Conservation (phyloP, 345 rosid species). For the Syzygium grande region DNA sequence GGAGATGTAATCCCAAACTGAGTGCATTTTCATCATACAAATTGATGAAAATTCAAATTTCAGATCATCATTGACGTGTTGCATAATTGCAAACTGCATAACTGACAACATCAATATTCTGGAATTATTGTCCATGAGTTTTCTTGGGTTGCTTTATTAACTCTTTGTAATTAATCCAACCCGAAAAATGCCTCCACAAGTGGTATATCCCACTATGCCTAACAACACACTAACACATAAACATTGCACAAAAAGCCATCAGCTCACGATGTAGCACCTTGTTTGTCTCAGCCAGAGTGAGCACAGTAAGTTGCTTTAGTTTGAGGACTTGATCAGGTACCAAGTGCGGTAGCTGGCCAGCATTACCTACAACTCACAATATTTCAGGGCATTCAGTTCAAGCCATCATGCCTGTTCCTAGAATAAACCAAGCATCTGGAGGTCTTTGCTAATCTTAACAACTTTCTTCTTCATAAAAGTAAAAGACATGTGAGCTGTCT, state of each 20-base stretch:
- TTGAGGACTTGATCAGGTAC: slow-evolving; percentile 77
- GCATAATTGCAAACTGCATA: background rate
- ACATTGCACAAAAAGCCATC: background rate
- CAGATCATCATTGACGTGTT: background rate
- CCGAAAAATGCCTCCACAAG: background rate
- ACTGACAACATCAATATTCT: background rate
- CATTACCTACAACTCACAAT: slow-evolving; percentile 39
- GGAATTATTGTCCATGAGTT: background rate
- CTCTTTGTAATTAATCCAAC: background rate
- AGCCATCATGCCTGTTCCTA: background rate
- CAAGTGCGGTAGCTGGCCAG: slow-evolving; percentile 46
- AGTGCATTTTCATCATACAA: background rate
- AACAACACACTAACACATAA: background rate
- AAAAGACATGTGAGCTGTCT: background rate
- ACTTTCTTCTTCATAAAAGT: background rate
- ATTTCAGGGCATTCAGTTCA: slow-evolving; percentile 1
- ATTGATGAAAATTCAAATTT: background rate
- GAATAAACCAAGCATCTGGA: background rate
- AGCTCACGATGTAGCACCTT: slow-evolving; percentile 37
- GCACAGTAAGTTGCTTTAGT: slow-evolving; percentile 92
- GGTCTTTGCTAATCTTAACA: background rate
- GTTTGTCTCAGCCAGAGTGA: slow-evolving; percentile 79
- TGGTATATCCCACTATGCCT: background rate
- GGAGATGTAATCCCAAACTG: background rate
- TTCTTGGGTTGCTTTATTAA: background rate